phyloP scores from a whole-genome alignment of 1,284 basidiomycete genomes.

The Papiliotrema terrestris region DNA sequence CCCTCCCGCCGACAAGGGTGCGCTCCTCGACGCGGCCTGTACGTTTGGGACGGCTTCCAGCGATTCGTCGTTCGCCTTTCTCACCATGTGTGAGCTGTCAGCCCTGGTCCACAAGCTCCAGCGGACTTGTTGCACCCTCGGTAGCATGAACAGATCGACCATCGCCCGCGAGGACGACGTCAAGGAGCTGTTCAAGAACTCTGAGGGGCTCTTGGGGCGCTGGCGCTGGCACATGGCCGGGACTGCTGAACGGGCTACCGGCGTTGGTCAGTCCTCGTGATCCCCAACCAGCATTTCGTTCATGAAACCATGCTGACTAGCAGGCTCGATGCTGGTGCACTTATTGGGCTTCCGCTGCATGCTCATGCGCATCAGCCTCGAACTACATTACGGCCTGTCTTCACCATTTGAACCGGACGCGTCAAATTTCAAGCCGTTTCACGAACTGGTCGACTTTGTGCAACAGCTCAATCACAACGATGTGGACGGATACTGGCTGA shows the following conservation, averaged over 20 bases:
- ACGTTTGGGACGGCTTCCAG: constrained; percentile 9
- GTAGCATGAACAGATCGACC: constrained; percentile 5
- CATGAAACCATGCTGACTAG: background rate
- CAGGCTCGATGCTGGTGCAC: constrained; percentile 21
- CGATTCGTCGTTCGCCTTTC: constrained; percentile 22
- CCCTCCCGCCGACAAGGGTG: constrained; percentile 11
- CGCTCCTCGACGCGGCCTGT: constrained; percentile 13
- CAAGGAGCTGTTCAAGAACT: constrained; percentile 10
- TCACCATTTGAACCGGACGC: constrained; percentile 16
- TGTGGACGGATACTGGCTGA: constrained; percentile 22
- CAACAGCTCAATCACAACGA: constrained; percentile 8
- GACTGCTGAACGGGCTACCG: constrained; percentile 7
- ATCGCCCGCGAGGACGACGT: constrained; percentile 13
- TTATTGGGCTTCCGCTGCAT: constrained; percentile 32
- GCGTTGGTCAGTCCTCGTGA: constrained; percentile 26
- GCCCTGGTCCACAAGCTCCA: constrained; percentile 22
- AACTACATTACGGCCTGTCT: constrained; percentile 27
- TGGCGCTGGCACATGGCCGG: constrained; percentile 7
- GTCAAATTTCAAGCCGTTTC: constrained; percentile 18
- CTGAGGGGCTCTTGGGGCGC: constrained; percentile 14
- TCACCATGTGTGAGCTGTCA: constrained; percentile 22
- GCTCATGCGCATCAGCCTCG: constrained; percentile 27
- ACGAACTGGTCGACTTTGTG: constrained; percentile 21
- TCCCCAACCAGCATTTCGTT: too few species aligned
- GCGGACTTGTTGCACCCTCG: constrained; percentile 20